Base-by-base conservation (phyloP, 495 filamentous ascomycete genomes). In the Lasiosphaeria miniovina region DNA sequence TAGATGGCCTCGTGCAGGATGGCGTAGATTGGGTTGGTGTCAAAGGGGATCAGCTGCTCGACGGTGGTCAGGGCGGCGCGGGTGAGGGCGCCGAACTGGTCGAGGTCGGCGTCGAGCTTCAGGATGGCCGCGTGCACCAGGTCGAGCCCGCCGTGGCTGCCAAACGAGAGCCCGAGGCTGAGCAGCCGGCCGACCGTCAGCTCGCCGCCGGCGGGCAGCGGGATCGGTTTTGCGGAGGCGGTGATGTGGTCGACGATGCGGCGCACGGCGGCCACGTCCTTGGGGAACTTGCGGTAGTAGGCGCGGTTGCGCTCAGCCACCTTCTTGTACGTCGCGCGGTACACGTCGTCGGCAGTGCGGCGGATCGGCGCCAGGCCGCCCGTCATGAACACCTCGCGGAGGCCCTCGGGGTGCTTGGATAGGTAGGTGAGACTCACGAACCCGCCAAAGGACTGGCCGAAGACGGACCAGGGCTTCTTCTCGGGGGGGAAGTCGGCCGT, bases 371-470 rank as follows among this genome's bases (percentile, higher is more conserved):
- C 86, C 52, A 97, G 79, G 2, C 93, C 93, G 50, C 93, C 94
- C 33, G 85, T 86, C 32, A 90, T 77, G 68, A 95, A 98, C 24
- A 83, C 89, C 75, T 98, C 93, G 38, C 81, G 81, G 49, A 98
- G 75, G 1, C 88, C 86, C 38, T 91, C 81, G 0, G 91, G 91
- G 61, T 84, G 86, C 58, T 87, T 82, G 14, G 89, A 94, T 9
- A 98, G 79, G 72, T 96, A 98, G 33, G 87, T 88, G 14, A 88
- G 77, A 6, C 79, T 77, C 59, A 89, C 93, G 73, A 96, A 96
- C 1, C 93, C 94, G 36, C 94, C 93, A 68, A 94, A 98, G 17
- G 88, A 91, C 74, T 97, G 93, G 10, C 94, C 94, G 51, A 95
- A 84, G 36, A 90, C 78, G 46, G 76, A 79, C 93, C 94, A 97